These are phyloP conservation scores for Apiospora rasikravindrae DNA, from an alignment of 2,329 filamentous ascomycete genomes.

Conservation along the genomic window DNA sequence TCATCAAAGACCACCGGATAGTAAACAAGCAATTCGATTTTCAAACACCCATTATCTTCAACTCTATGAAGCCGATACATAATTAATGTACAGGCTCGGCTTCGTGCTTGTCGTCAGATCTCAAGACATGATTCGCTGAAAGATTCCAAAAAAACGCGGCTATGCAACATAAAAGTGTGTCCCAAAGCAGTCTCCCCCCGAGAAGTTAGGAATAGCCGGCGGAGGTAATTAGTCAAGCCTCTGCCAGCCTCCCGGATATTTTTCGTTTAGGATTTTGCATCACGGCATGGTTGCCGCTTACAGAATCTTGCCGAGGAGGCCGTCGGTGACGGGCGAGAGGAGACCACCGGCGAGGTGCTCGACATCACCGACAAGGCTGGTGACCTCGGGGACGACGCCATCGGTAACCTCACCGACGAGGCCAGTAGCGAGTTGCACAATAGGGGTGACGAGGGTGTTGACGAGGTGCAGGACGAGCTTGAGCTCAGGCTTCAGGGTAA, in stretches of 20 bases:
- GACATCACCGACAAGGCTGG: slow-evolving; percentile 27
- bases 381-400: slow-evolving; percentile 29
- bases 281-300: slow-evolving; percentile 5
- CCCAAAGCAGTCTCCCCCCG: not conserved
- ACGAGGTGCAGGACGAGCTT: slow-evolving; percentile 32
- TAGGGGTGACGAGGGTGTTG: slow-evolving; percentile 31
- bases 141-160: slow-evolving; percentile 3
- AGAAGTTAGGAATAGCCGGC: slow-evolving; percentile 4
- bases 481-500: slow-evolving; percentile 34
- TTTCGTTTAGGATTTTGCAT: not conserved
- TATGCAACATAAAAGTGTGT: not conserved
- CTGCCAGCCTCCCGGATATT: not conserved
- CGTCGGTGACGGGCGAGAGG: slow-evolving; percentile 24
- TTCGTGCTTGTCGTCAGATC: slow-evolving; percentile 9
- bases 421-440: slow-evolving; percentile 31
- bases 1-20: not conserved
- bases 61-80: slow-evolving; percentile 6
- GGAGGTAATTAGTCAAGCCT: not conserved
- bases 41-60: slow-evolving; percentile 11
- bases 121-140: slow-evolving; percentile 10
- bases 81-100: slow-evolving; percentile 3
- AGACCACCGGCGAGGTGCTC: slow-evolving; percentile 27
- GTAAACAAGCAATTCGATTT: not conserved
- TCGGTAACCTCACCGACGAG: slow-evolving; percentile 28
- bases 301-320: slow-evolving; percentile 22